Evolutionary conservation across 352 stramenopile genomes (phyloP), one percentile per base, ranked within the genome.

Genomic region (Thalassiosira hispida): DNA sequence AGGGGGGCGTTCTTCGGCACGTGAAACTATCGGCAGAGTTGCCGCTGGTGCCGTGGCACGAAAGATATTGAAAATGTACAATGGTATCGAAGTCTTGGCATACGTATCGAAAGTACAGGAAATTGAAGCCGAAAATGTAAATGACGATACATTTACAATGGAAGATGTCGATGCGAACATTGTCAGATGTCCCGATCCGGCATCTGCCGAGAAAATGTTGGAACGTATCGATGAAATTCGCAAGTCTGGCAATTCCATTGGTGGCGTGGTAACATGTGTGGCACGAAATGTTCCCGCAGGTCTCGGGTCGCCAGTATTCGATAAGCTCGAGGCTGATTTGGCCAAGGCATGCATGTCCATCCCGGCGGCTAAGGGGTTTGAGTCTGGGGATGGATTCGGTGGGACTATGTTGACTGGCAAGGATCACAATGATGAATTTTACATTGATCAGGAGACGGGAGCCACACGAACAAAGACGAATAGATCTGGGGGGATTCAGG

Each of bases 341-440:
- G 97, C 97, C 31, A 98, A 99, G 88, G 97, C 97, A 31, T 99
- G 98, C 91, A 96, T 99, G 85, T 99, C 96, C 31, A 97, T 99
- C 77, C 97, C 97, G 22, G 97, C 97, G 35, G 98, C 96, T 61
- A 99, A 99, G 91, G 97, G 97, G 31, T 99, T 99, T 81, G 97
- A 99, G 90, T 98, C 98, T 62, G 95, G 96, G 68, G 90, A 90
- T 81, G 94, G 94, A 44, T 99, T 99, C 86, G 93, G 86, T 5
- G 97, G 97, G 60, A 99, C 97, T 25, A 91, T 97, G 63, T 95
- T 98, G 84, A 97, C 94, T 33, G 97, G 97, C 35, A 98, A 96
- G 59, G 88, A 98, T 70, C 97, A 99, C 91, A 99, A 99, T 86
- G 97, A 99, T 84, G 96, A 97, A 69, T 99, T 99, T 93, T 96